Base-by-base conservation (phyloP, 2,329 filamentous ascomycete species). In the Madurella mycetomatis region DNA sequence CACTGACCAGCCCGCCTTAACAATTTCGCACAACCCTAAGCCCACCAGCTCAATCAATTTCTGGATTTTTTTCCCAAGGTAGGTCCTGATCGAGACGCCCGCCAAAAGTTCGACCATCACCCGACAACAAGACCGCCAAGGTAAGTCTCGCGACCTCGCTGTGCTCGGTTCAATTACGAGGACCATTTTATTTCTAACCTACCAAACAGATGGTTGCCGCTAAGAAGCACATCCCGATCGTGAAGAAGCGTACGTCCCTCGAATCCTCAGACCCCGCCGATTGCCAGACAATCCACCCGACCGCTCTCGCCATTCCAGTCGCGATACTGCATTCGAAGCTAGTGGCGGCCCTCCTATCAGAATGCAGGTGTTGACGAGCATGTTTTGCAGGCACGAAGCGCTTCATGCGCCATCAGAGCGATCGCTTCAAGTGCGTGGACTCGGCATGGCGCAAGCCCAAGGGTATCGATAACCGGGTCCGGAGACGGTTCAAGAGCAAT, bases 381-480 rank as follows among this genome's bases (percentile, higher is more conserved):
- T 54, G 48, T 58, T 50, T 62, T 73, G 73, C 70, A 95, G 90
- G 87, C 85, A 91, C 88, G 73, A 90, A 92, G 85, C 84, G 82
- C 81, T 99, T 97, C 88, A 86, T 85, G 79, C 89, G 94, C 76
- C 94, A 99, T 82, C 94, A 99, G 86, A 89, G 84, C 78, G 94
- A 97, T 80, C 87, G 87, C 75, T 99, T 95, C 84, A 96, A 86
- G 82, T 87, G 94, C 75, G 86, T 97, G 68, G 86, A 83, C 73
- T 75, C 88, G 67, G 87, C 84, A 84, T 99, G 94, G 94, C 88
- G 94, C 81, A 99, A 97, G 85, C 94, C 94, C 68, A 99, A 99
- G 90, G 94, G 94, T 90, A 99, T 99, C 79, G 94, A 99, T 82
- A 95, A 92, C 83, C 83, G 89, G 72, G 92, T 99, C 75, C 89